Percentiles rank a stretch among this genome's conserved stretches.
Evolutionary conservation across 495 filamentous ascomycete species (phyloP).

Genomic region (Neurospora sp.): DNA sequence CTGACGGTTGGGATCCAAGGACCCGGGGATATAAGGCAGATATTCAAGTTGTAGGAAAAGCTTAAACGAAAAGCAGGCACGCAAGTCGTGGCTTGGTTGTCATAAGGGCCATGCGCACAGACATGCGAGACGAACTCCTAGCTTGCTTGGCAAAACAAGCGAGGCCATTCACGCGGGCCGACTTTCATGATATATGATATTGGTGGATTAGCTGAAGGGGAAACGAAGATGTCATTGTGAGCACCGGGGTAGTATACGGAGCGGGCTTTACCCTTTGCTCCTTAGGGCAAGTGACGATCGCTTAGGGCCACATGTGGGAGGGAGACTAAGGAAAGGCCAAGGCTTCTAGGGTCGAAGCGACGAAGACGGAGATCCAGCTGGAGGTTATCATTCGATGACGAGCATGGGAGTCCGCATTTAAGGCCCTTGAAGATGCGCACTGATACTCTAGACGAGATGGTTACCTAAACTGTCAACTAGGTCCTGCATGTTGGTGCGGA

Average conservation of each 20-base stretch:
- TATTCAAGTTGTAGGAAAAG: not conserved
- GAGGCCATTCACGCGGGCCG: not conserved
- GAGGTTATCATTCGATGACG: not conserved
- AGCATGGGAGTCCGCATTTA: not conserved
- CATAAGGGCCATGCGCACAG: not conserved
- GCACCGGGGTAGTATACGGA: not conserved
- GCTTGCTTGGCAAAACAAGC: not conserved
- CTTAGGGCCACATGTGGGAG: not conserved
- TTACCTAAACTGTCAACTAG: too few species aligned
- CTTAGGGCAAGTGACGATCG: not conserved
- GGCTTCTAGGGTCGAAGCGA: not conserved
- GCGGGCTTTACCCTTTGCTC: not conserved
- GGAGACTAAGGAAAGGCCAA: too few species aligned
- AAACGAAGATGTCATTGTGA: not conserved
- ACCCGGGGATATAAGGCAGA: not conserved
- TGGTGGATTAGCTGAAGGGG: not conserved
- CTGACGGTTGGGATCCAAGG: not conserved
- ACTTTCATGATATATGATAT: not conserved
- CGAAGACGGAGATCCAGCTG: not conserved
- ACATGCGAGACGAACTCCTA: not conserved
- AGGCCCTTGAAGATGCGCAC: not conserved
- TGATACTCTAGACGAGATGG: not conserved
- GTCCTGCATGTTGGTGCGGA: too few species aligned
- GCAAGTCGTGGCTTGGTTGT: too few species aligned
- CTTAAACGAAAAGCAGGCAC: not conserved